Evolutionary conservation across 2,329 filamentous ascomycete genomes (phyloP).

Genomic region (Cercospora canescens): DNA sequence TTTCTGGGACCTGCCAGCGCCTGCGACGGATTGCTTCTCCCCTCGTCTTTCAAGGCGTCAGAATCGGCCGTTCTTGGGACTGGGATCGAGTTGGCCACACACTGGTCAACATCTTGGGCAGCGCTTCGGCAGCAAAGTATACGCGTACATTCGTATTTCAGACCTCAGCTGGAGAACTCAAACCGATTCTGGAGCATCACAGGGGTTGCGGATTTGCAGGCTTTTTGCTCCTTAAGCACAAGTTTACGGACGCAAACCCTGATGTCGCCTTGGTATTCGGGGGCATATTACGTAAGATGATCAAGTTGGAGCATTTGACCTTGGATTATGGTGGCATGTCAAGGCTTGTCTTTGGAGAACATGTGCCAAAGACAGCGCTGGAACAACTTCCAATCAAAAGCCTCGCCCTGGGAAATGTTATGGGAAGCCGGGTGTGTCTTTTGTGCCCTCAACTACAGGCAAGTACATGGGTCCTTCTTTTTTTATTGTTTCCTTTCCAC

Average conservation of each 20-base stretch:
- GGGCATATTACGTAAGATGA: neutral
- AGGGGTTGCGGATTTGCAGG: neutral
- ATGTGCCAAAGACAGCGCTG: neutral
- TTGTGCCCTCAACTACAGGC: neutral
- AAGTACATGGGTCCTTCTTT: neutral
- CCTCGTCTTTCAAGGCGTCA: neutral
- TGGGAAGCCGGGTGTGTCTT: neutral
- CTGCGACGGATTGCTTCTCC: neutral
- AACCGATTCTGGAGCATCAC: neutral
- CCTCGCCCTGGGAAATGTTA: neutral
- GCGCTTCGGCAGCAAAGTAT: neutral
- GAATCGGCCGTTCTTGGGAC: neutral
- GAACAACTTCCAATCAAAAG: neutral
- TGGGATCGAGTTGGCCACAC: neutral
- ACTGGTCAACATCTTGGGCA: neutral
- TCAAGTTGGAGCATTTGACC: neutral
- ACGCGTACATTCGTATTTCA: neutral
- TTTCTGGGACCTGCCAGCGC: neutral
- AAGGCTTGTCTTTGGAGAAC: neutral
- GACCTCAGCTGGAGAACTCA: neutral
- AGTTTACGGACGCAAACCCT: neutral
- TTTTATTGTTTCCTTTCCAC: no score
- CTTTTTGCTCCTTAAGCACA: neutral
- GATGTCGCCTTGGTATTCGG: neutral
- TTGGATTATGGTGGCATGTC: neutral